A percentile compares a stretch with the other conserved stretches of the same genome.
Evolutionary conservation across 176 grass and related monocot genomes (phyloP).

Genomic region (Ampelocalamus luodianensis): DNA sequence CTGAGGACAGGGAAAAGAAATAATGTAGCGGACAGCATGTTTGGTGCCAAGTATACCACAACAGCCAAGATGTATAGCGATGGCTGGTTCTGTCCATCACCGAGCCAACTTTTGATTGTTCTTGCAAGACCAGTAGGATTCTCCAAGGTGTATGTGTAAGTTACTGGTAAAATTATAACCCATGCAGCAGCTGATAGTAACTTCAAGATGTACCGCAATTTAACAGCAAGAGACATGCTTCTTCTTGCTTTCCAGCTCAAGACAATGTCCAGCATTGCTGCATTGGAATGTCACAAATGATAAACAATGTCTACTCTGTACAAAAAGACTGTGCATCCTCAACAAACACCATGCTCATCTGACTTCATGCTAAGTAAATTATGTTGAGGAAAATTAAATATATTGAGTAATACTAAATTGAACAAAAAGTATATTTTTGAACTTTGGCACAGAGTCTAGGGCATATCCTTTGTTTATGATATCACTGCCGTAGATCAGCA

Average conservation of each 20-base stretch:
- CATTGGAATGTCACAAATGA: slow-evolving; percentile 34
- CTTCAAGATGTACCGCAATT: slow-evolving; percentile 86
- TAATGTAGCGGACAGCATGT: slow-evolving; percentile 66
- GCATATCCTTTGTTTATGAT: neutral
- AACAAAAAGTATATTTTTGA: neutral
- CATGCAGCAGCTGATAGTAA: slow-evolving; percentile 73
- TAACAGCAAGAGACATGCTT: slow-evolving; percentile 88
- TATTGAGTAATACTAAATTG: neutral
- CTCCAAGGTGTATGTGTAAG: slow-evolving; percentile 83
- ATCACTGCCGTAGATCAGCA: neutral
- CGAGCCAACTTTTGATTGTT: slow-evolving; percentile 42
- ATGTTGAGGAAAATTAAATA: neutral
- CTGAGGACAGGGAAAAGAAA: slow-evolving; percentile 81
- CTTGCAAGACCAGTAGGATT: slow-evolving; percentile 72
- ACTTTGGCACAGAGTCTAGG: neutral
- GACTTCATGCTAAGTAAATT: slow-evolving; percentile 31
- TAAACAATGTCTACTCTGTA: neutral
- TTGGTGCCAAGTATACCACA: slow-evolving; percentile 75
- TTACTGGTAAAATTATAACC: slow-evolving; percentile 85
- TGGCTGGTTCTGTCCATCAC: slow-evolving; percentile 43
- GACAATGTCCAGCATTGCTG: slow-evolving; percentile 75
- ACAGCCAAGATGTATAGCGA: slow-evolving; percentile 79
- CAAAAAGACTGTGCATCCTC: too few relatives aligned
- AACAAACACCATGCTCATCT: too few relatives aligned
- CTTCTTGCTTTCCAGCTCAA: slow-evolving; percentile 94